phyloP scores from a whole-genome alignment of 768 basidiomycete species.

The Gautieria morchelliformis region DNA sequence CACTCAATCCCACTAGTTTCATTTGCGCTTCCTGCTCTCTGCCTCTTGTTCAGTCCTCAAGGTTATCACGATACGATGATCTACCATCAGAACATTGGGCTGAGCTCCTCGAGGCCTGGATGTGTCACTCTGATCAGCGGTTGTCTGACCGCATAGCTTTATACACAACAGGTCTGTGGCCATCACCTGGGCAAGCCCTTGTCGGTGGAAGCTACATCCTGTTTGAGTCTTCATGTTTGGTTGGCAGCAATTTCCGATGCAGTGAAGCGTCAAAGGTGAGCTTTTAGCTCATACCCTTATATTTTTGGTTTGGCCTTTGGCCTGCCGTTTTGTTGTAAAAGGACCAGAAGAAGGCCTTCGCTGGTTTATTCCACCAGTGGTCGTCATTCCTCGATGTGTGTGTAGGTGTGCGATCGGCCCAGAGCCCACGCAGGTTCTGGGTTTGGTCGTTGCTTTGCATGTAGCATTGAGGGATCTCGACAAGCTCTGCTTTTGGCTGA shows the following conservation, averaged over 20 bases:
- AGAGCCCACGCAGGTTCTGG: slow-evolving; percentile 60
- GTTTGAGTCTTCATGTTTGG: slow-evolving; percentile 54
- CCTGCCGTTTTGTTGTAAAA: slow-evolving; percentile 8
- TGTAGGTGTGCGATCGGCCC: slow-evolving; percentile 12
- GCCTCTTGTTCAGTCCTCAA: slow-evolving; percentile 45
- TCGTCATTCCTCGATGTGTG: slow-evolving; percentile 22
- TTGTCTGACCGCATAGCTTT: slow-evolving; percentile 60
- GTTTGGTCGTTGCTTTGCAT: slow-evolving; percentile 13
- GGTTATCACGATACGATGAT: slow-evolving; percentile 56
- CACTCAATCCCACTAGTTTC: slow-evolving; percentile 52
- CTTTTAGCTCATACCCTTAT: slow-evolving; percentile 15
- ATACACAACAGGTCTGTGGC: slow-evolving; percentile 70
- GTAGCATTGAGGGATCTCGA: slow-evolving; percentile 21
- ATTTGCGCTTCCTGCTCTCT: slow-evolving; percentile 74
- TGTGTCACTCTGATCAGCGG: slow-evolving; percentile 90
- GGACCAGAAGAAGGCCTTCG: slow-evolving; percentile 95
- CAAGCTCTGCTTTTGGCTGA: slow-evolving; percentile 62
- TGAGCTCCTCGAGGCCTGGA: slow-evolving; percentile 95
- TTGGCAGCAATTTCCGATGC: slow-evolving; percentile 33
- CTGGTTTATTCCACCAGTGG: slow-evolving; percentile 60
- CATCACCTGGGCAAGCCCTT: slow-evolving; percentile 56
- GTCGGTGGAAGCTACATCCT: slow-evolving; percentile 88
- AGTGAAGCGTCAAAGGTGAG: slow-evolving; percentile 47
- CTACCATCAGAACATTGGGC: slow-evolving; percentile 96
- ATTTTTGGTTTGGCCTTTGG: slow-evolving; percentile 8